Evolutionary conservation across 371 early-diverging fungal genomes (phyloP).

Genomic region (Dichotomocladium elegans): DNA sequence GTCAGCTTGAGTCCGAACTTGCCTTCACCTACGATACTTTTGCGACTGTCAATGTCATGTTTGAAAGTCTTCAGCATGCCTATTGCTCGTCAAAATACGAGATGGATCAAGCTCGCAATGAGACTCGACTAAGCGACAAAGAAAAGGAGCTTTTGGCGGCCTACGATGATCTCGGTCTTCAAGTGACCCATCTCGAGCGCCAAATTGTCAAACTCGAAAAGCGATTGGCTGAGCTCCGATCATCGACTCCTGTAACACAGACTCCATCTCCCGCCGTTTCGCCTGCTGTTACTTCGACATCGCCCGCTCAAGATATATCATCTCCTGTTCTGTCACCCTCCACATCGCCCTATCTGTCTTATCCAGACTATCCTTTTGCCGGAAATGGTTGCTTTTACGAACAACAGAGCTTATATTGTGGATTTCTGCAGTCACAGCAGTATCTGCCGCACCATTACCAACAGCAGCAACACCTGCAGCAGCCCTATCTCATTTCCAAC

Average conservation of each 20-base stretch:
- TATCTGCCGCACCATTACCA: too few relatives aligned
- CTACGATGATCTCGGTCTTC: slow-evolving; percentile 40
- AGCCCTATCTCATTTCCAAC: neutral
- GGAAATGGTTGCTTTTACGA: too few relatives aligned
- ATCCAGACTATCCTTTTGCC: too few relatives aligned
- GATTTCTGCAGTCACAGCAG: too few relatives aligned
- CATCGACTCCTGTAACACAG: neutral
- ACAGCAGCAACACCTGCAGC: too few relatives aligned
- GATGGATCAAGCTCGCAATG: slow-evolving; percentile 17
- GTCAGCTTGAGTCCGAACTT: slow-evolving; percentile 23
- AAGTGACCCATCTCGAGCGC: slow-evolving; percentile 37
- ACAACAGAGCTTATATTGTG: too few relatives aligned
- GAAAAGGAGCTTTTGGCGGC: slow-evolving; percentile 42
- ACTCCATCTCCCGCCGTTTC: neutral
- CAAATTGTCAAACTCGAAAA: slow-evolving; percentile 29
- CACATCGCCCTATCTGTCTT: neutral
- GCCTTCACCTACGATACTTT: slow-evolving; percentile 32
- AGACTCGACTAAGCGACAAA: slow-evolving; percentile 27
- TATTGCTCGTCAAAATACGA: slow-evolving; percentile 24
- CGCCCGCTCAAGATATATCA: neutral
- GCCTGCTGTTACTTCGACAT: neutral
- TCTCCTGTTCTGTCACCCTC: neutral
- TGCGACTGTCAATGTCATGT: slow-evolving; percentile 34
- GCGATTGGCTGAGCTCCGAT: slow-evolving; percentile 17
- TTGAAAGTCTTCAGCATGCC: slow-evolving; percentile 28